Conservation (phyloP, 2,329 filamentous ascomycete species). For the Celoporthe dispersa region DNA sequence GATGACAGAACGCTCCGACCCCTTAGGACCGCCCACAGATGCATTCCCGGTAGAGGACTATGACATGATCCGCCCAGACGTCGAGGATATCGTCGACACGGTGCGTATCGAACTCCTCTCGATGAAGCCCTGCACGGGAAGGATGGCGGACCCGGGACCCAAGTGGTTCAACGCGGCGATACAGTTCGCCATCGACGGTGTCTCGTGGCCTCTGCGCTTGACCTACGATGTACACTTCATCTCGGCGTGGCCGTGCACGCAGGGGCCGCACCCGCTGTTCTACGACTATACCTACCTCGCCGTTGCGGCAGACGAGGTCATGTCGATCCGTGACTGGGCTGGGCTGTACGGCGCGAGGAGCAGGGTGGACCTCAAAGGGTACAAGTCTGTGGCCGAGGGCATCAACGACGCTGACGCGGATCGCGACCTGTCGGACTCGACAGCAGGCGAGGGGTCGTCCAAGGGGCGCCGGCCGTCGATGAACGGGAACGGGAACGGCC, state of each 20-base stretch:
- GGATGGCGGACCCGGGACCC: constrained; percentile 37
- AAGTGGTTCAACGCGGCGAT: constrained; percentile 63
- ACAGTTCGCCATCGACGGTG: constrained; percentile 66
- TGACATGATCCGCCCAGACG: constrained; percentile 60
- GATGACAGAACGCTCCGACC: constrained; percentile 71
- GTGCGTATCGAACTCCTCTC: constrained; percentile 72
- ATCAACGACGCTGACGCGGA: constrained; percentile 9
- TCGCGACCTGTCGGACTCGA: constrained; percentile 22
- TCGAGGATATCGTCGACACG: constrained; percentile 63
- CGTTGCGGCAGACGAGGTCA: constrained; percentile 66
- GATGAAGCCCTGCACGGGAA: constrained; percentile 53
- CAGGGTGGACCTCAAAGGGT: constrained; percentile 18
- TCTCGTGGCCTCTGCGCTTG: constrained; percentile 66
- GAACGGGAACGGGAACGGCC: constrained; percentile 12
- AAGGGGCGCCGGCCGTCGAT: constrained; percentile 15
- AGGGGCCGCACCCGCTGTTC: constrained; percentile 71
- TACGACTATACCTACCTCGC: constrained; percentile 69
- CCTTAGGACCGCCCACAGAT: constrained; percentile 66
- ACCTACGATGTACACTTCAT: constrained; percentile 70
- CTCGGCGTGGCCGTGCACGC: constrained; percentile 65
- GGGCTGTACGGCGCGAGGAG: constrained; percentile 43
- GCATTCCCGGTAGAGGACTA: constrained; percentile 72
- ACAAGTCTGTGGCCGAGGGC: neutral
- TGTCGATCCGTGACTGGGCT: constrained; percentile 70
- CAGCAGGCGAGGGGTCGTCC: constrained; percentile 27